Evolutionary conservation across 768 basidiomycete species (phyloP).

Genomic region (Sporobolomyces phaffii): DNA sequence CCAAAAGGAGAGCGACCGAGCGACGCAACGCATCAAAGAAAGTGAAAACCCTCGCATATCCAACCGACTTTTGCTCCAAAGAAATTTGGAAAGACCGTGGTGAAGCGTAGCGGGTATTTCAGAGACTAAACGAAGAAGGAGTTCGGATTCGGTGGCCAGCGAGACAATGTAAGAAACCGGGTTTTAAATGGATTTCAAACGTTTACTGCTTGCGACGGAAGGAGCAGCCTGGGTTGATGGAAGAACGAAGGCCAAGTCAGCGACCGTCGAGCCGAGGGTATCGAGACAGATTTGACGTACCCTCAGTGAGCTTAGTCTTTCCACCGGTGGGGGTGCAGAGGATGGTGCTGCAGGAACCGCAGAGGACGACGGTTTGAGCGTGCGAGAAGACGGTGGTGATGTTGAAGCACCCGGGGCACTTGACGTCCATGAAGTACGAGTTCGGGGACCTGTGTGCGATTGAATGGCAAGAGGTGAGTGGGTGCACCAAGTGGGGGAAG

Average conservation of each 20-base stretch:
- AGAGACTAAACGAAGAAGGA: background rate
- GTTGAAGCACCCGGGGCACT: constrained; percentile 78
- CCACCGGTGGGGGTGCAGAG: constrained; percentile 96
- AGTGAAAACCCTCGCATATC: too few species aligned
- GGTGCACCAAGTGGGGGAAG: background rate
- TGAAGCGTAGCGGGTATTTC: constrained; percentile 11
- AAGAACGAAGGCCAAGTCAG: background rate
- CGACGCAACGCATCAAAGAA: too few species aligned
- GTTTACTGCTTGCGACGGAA: constrained; percentile 79
- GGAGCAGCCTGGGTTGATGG: constrained; percentile 65
- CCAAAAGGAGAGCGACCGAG: too few species aligned
- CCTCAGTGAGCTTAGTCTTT: constrained; percentile 90
- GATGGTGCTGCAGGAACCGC: constrained; percentile 83
- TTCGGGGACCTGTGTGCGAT: constrained; percentile 57
- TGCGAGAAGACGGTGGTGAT: constrained; percentile 99
- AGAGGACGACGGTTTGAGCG: constrained; percentile 94
- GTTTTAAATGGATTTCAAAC: constrained; percentile 17
- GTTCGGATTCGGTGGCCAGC: background rate
- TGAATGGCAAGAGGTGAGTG: background rate
- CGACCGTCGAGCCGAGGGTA: background rate
- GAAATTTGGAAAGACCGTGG: too few species aligned
- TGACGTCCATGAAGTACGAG: constrained; percentile 99
- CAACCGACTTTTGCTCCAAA: too few species aligned
- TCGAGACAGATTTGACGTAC: background rate
- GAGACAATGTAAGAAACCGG: background rate